A percentile compares a stretch with the other conserved stretches of the same genome.
These are phyloP conservation scores for Tuber melanosporum DNA, from an alignment of 495 filamentous ascomycete genomes.

Conservation along the genomic window DNA sequence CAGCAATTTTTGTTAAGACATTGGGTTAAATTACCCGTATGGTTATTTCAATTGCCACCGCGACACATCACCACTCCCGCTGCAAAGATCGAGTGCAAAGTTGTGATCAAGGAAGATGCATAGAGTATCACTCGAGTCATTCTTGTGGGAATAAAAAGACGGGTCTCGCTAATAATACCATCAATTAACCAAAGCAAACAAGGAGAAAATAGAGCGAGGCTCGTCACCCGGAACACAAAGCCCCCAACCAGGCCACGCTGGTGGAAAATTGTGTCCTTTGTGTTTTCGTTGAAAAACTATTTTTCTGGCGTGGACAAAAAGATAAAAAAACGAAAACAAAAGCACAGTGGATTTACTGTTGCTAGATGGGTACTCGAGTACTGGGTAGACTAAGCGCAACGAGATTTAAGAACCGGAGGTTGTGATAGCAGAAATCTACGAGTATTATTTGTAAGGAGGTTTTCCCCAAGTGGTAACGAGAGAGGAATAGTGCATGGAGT, in stretches of 20 bases:
- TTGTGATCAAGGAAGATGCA: neutral
- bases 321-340: neutral
- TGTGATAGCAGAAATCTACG: too few relatives aligned
- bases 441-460: too few relatives aligned
- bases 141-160: neutral
- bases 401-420: too few relatives aligned
- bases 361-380: too few relatives aligned
- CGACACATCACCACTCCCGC: accelerated
- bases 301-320: neutral
- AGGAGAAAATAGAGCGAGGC: neutral
- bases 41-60: too few relatives aligned
- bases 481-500: too few relatives aligned
- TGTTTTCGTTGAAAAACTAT: neutral
- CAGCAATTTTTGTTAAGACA: too few relatives aligned
- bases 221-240: neutral
- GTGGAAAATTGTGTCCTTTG: neutral
- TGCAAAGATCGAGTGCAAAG: neutral
- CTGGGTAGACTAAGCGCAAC: too few relatives aligned
- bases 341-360: too few relatives aligned
- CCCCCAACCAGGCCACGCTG: neutral
- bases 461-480: too few relatives aligned
- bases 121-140: neutral
- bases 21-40: too few relatives aligned
- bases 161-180: neutral
- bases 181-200: neutral